These are phyloP conservation scores for Triangularia verruculosa DNA, from an alignment of 2,329 filamentous ascomycete species.

Conservation along the genomic window DNA sequence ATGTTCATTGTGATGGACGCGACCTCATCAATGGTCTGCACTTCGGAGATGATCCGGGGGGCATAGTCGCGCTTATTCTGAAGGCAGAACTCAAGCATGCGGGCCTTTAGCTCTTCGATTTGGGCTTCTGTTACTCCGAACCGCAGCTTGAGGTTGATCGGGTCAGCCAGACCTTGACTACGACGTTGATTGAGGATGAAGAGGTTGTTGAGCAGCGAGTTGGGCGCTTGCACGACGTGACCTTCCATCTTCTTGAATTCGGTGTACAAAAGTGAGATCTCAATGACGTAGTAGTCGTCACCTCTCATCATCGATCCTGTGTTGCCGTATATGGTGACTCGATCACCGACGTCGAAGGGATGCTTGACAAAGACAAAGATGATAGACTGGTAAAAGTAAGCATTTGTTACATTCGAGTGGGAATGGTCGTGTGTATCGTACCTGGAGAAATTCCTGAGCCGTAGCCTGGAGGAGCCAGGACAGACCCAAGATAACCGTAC, in stretches of 20 bases:
- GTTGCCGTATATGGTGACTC: conserved; percentile 87
- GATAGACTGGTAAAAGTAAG: conserved; percentile 58
- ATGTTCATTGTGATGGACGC: conserved; percentile 86
- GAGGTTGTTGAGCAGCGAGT: conserved; percentile 86
- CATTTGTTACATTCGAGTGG: not conserved
- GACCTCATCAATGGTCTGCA: conserved; percentile 75
- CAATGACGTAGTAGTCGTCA: conserved; percentile 95
- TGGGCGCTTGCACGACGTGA: conserved; percentile 91
- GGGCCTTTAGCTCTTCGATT: conserved; percentile 76
- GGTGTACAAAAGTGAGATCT: conserved; percentile 88
- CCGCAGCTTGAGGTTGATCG: conserved; percentile 77
- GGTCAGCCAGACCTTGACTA: conserved; percentile 83
- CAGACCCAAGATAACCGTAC: conserved; percentile 81
- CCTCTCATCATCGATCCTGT: conserved; percentile 74
- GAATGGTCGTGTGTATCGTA: not conserved
- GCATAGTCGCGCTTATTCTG: conserved; percentile 76
- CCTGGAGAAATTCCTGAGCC: conserved; percentile 81
- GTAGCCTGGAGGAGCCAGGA: conserved; percentile 93
- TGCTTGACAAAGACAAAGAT: conserved; percentile 98
- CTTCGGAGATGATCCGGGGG: conserved; percentile 57
- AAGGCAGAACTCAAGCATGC: conserved; percentile 78
- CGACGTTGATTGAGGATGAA: conserved; percentile 95
- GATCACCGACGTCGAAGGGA: conserved; percentile 92
- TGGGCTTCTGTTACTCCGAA: conserved; percentile 82
- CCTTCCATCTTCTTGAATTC: conserved; percentile 99